Percentiles rank a stretch among this genome's conserved stretches.
These are phyloP conservation scores for Magnusiomyces magnusii DNA, from an alignment of 1,139 yeast genomes.

Conservation along the genomic window DNA sequence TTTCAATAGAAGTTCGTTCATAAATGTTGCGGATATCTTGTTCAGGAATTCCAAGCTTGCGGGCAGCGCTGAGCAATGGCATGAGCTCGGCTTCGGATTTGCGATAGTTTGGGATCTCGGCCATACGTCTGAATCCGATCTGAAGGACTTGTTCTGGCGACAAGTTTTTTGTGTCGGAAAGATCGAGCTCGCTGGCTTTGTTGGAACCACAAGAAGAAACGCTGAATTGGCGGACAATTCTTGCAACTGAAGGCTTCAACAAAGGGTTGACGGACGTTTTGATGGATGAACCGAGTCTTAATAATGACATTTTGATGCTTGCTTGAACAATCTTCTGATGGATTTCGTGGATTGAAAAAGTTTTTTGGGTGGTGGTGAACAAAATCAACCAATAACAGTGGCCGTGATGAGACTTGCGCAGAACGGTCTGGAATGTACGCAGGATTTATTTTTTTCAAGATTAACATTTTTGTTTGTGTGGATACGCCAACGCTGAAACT, in stretches of 20 bases:
- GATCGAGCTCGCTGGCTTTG: constrained; percentile 6
- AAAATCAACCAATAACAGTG: background rate
- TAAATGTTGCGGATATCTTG: constrained; percentile 27
- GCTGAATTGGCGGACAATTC: background rate
- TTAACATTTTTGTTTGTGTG: too few relatives aligned
- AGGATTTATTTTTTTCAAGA: background rate
- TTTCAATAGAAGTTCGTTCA: constrained; percentile 23
- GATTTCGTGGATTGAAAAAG: background rate
- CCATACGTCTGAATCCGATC: constrained; percentile 32
- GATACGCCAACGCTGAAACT: too few relatives aligned
- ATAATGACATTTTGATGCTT: too few relatives aligned
- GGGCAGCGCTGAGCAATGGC: constrained; percentile 29
- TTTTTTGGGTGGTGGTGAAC: background rate
- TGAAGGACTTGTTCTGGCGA: constrained; percentile 26
- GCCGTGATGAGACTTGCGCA: background rate
- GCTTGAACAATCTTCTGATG: background rate
- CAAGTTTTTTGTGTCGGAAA: constrained; percentile 9
- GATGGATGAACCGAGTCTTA: too few relatives aligned
- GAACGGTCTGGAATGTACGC: background rate
- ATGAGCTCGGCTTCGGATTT: constrained; percentile 29
- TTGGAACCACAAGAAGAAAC: background rate
- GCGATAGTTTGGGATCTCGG: constrained; percentile 23
- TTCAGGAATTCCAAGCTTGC: constrained; percentile 29
- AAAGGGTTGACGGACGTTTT: too few relatives aligned
- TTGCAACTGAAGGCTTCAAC: background rate